Evolutionary conservation across 192 early-diverging fungal genomes (phyloP).

Genomic region (Geranomyces michiganensis): DNA sequence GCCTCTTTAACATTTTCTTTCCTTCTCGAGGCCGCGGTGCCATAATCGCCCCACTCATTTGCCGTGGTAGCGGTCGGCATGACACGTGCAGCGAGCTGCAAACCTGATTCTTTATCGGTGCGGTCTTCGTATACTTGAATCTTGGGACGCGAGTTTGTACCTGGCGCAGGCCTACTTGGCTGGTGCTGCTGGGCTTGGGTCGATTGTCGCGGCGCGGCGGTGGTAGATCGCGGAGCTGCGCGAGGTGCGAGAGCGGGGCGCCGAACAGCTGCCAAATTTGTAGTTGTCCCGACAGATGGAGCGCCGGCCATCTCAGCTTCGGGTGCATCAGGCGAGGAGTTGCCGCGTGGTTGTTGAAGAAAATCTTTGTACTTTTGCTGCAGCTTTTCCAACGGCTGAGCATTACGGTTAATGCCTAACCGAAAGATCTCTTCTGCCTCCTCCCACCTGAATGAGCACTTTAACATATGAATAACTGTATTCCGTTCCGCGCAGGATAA

Average conservation of each 20-base stretch:
- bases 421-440: conserved; percentile 66
- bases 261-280: neutral
- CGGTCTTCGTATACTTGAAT: conserved; percentile 19
- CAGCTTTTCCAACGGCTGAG: conserved; percentile 70
- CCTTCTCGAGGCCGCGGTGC: conserved; percentile 56
- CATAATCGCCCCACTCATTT: conserved; percentile 62
- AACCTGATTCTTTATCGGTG: conserved; percentile 7
- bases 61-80: conserved; percentile 20
- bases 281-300: neutral
- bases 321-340: neutral
- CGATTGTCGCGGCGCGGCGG: conserved; percentile 11
- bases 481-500: no score
- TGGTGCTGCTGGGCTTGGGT: conserved; percentile 8
- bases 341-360: conserved; percentile 46
- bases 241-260: conserved; percentile 8
- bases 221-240: neutral
- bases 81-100: conserved; percentile 9
- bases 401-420: conserved; percentile 69
- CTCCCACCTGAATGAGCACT: conserved; percentile 6
- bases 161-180: neutral
- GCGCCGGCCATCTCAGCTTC: neutral
- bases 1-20: conserved; percentile 74
- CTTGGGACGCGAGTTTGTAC: neutral
- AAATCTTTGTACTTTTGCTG: conserved; percentile 62
- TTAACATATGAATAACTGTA: no score